A percentile compares a stretch with the other conserved stretches of the same genome.
Conservation (phyloP, 139 green algal genomes). For the Chlorella ohadii region DNA sequence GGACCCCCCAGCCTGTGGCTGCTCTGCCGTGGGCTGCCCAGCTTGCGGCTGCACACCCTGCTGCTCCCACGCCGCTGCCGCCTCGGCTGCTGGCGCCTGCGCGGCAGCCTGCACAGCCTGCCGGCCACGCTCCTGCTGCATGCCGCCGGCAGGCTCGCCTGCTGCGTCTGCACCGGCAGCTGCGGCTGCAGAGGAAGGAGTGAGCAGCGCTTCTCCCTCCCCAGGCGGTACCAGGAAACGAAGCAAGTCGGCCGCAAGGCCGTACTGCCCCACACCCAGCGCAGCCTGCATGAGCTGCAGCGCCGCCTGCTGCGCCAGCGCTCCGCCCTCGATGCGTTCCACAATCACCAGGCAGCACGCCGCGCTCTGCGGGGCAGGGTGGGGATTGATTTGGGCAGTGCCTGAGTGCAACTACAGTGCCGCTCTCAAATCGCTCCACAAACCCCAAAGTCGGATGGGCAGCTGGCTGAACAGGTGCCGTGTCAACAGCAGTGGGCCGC, state of each 20-base stretch:
- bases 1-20: slow-evolving; percentile 10
- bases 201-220: background rate
- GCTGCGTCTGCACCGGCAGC: background rate
- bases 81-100: background rate
- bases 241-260: slow-evolving; percentile 82
- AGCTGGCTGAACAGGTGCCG: no score
- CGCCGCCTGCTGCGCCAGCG: slow-evolving; percentile 58
- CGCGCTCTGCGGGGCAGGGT: slow-evolving; percentile 52
- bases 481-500: no score
- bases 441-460: no score
- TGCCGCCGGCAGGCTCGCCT: background rate
- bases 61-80: background rate
- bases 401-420: no score
- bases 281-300: slow-evolving; percentile 72
- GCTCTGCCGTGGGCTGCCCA: slow-evolving; percentile 25
- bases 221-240: slow-evolving; percentile 78
- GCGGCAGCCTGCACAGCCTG: slow-evolving; percentile 51
- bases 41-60: background rate
- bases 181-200: background rate
- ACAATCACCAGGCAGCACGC: slow-evolving; percentile 85
- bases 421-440: no score
- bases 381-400: background rate
- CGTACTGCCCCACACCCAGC: slow-evolving; percentile 66
- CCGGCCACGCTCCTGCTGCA: slow-evolving; percentile 19
- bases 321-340: slow-evolving; percentile 77